Percentiles rank a stretch among this genome's conserved stretches.
These are phyloP conservation scores for Aspergillus carlsbadensis DNA, from an alignment of 495 filamentous ascomycete genomes.

Conservation along the genomic window DNA sequence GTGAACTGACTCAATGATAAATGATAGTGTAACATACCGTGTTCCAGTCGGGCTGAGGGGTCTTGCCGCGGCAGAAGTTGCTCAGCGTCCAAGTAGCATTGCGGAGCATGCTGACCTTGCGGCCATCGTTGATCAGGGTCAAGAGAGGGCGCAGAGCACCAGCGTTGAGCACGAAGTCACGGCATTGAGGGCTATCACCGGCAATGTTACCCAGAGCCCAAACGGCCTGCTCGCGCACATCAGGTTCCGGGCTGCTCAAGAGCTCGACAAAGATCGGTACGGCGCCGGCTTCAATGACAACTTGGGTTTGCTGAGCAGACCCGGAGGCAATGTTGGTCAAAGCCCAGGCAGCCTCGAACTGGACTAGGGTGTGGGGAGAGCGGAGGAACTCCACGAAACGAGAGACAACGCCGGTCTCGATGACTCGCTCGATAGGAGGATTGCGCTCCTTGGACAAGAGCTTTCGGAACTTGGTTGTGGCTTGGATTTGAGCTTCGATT, in stretches of 20 bases:
- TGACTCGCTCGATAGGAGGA: conserved; percentile 97
- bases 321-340: conserved; percentile 99
- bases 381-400: conserved; percentile 98
- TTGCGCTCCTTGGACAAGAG: conserved; percentile 98
- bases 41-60: conserved; percentile 96
- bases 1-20: background rate
- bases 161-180: conserved; percentile 88
- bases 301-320: conserved; percentile 95
- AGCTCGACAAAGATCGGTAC: conserved; percentile 99
- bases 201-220: conserved; percentile 99
- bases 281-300: conserved; percentile 97
- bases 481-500: conserved; percentile 96
- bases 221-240: conserved; percentile 97
- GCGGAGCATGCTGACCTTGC: conserved; percentile 98
- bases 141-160: conserved; percentile 90
- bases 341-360: conserved; percentile 99
- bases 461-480: conserved; percentile 99
- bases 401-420: conserved; percentile 96
- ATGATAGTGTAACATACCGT: conserved; percentile 56
- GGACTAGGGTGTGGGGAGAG: conserved; percentile 96
- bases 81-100: conserved; percentile 99
- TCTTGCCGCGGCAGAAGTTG: conserved; percentile 99
- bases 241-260: conserved; percentile 90
- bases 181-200: conserved; percentile 94
- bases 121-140: conserved; percentile 88